phyloP scores from a whole-genome alignment of 495 filamentous ascomycete species.

The Trypethelium eluteriae region DNA sequence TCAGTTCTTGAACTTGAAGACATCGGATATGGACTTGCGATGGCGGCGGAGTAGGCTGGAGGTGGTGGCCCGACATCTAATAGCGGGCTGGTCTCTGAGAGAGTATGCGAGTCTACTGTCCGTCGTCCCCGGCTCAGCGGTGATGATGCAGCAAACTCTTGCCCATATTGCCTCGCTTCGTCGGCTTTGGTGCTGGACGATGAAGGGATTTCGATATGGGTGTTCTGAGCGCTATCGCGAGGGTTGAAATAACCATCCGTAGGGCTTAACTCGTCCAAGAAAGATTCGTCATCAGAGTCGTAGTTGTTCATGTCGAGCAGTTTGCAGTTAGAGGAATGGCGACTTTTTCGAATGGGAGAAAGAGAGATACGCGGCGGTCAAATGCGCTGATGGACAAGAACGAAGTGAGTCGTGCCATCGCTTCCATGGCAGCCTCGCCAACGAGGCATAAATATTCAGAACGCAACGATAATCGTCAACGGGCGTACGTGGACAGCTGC shows the following conservation, averaged over 20 bases:
- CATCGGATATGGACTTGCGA: not conserved
- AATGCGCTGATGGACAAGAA: not conserved
- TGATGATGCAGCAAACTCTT: not conserved
- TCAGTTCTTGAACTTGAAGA: not conserved
- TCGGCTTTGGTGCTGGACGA: not conserved
- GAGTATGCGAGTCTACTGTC: not conserved
- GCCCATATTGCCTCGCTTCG: not conserved
- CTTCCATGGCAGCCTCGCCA: not conserved
- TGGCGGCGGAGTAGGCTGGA: not conserved
- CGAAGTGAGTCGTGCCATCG: not conserved
- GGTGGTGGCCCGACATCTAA: not conserved
- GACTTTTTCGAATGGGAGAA: not conserved
- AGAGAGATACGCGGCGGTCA: not conserved
- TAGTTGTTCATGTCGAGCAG: not conserved
- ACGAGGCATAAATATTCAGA: not conserved
- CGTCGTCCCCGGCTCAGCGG: not conserved
- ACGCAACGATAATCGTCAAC: not conserved
- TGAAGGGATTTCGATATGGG: not conserved
- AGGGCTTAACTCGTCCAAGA: conserved; percentile 2
- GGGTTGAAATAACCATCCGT: not conserved
- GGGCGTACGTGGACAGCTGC: conserved; percentile 8
- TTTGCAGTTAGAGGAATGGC: not conserved
- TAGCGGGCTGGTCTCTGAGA: conserved; percentile 2
- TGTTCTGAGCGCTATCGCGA: not conserved
- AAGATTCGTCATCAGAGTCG: conserved; percentile 1